Base-by-base conservation (phyloP, 108 stramenopile genomes). In the Nitzschia sp. region DNA sequence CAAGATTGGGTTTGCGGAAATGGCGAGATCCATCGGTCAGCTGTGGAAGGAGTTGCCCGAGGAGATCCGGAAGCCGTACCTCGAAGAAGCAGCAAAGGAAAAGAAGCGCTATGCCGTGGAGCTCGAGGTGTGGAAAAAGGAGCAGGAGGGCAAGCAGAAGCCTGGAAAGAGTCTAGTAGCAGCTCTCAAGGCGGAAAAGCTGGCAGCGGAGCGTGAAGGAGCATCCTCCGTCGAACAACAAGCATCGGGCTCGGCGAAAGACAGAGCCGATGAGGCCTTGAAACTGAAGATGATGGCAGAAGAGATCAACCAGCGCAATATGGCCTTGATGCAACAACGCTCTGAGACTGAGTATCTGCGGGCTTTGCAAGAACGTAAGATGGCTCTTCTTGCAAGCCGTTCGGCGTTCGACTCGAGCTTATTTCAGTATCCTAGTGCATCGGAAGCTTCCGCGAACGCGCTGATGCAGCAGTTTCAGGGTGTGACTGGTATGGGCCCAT, bases 1-100 rank as follows among this genome's bases (percentile, higher is more conserved):
- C 13, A 89, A 88, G 57, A 83, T 92, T 46, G 87, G 87, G 9
- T 92, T 92, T 63, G 74, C 78, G 16, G 90, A 91, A 28, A 76
- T 91, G 56, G 87, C 87, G 1, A 68, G 85, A 25, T 68, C 71
- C 58, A 85, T 91, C 38, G 85, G 85, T 25, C 60, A 67, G 13
- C 77, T 77, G 47, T 91, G 90, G 90, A 79, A 80, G 76, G 30
- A 36, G 2, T 55, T 73, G 22, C 47, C 53, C 2, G 66, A 68
- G 16, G 59, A 66, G 23, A 45, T 58, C 1, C 66, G 59, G 41
- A 16, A 57, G 17, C 34, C 47, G 9, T 80, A 68, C 44, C 53
- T 66, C 28, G 65, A 61, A n/a, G 33, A 57, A 45, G 74, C 80
- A 15, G 59, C 45, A 15, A 60, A 45, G 36, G 74, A 76, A 29